These are phyloP conservation scores for Rhodotorula paludigena DNA, from an alignment of 768 basidiomycete genomes.

Conservation along the genomic window DNA sequence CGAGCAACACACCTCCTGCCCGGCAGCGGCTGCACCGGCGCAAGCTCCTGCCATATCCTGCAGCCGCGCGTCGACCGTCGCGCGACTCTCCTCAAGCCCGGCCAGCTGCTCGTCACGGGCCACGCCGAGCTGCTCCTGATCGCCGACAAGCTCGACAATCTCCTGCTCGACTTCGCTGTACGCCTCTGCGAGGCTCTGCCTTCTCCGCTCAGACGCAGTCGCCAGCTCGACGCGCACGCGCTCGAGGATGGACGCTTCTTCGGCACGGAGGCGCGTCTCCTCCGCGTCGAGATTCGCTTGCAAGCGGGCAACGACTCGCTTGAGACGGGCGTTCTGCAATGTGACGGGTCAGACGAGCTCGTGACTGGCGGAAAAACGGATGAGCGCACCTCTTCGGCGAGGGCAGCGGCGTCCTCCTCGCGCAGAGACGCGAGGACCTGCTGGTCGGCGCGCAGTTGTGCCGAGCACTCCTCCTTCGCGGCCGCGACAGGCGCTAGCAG, in stretches of 20 bases:
- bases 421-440: not conserved
- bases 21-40: not conserved
- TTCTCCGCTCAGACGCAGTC: not conserved
- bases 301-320: not conserved
- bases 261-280: not conserved
- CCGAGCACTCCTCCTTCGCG: not conserved
- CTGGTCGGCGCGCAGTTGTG: not conserved
- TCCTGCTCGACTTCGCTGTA: not conserved
- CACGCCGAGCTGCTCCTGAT: too few relatives aligned
- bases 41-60: not conserved
- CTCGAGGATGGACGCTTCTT: not conserved
- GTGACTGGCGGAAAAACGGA: accelerated
- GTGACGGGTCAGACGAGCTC: not conserved
- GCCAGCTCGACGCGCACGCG: not conserved
- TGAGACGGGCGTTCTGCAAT: conserved; percentile 9
- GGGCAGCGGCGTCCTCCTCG: not conserved
- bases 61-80: not conserved
- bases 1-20: not conserved
- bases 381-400: conserved; percentile 3
- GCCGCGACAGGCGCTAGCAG: not conserved
- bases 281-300: not conserved
- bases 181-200: not conserved
- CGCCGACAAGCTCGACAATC: not conserved
- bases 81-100: not conserved
- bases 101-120: not conserved